Evolutionary conservation across 2,329 filamentous ascomycete genomes (phyloP).

Genomic region (Calonectria ilicicola): DNA sequence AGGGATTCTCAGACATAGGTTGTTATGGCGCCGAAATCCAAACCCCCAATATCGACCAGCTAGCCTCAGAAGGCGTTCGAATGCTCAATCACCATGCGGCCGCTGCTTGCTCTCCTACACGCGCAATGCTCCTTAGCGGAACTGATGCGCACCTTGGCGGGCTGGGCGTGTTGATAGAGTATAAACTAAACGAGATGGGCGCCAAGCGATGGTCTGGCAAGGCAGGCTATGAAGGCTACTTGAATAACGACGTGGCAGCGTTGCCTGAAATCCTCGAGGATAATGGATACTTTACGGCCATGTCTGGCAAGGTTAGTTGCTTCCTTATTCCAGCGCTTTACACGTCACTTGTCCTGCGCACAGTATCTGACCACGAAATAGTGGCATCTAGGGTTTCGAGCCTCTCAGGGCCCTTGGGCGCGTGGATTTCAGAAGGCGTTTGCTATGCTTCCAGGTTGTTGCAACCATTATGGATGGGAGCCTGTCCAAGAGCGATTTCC

Average conservation of each 20-base stretch:
- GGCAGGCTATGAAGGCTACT: slow-evolving; percentile 60
- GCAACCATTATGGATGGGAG: slow-evolving; percentile 56
- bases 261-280: slow-evolving; percentile 66
- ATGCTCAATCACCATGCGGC: slow-evolving; percentile 74
- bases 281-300: slow-evolving; percentile 67
- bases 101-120: slow-evolving; percentile 71
- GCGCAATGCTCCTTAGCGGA: slow-evolving; percentile 74
- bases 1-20: slow-evolving; percentile 70
- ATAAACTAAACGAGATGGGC: neutral
- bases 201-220: slow-evolving; percentile 9
- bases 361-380: slow-evolving; percentile 41
- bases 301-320: slow-evolving; percentile 70
- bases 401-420: slow-evolving; percentile 14
- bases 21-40: slow-evolving; percentile 71
- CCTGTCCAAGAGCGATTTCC: slow-evolving; percentile 24
- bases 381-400: slow-evolving; percentile 16
- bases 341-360: neutral
- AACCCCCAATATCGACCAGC: slow-evolving; percentile 68
- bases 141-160: slow-evolving; percentile 49
- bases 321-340: neutral
- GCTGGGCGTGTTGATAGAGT: slow-evolving; percentile 59
- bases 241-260: slow-evolving; percentile 66
- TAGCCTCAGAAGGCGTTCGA: slow-evolving; percentile 63
- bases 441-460: slow-evolving; percentile 70
- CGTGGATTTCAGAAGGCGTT: slow-evolving; percentile 69